Percentiles rank a stretch among this genome's conserved stretches.
Evolutionary conservation across 2,329 filamentous ascomycete species (phyloP).

Genomic region (Fusarium begoniae): DNA sequence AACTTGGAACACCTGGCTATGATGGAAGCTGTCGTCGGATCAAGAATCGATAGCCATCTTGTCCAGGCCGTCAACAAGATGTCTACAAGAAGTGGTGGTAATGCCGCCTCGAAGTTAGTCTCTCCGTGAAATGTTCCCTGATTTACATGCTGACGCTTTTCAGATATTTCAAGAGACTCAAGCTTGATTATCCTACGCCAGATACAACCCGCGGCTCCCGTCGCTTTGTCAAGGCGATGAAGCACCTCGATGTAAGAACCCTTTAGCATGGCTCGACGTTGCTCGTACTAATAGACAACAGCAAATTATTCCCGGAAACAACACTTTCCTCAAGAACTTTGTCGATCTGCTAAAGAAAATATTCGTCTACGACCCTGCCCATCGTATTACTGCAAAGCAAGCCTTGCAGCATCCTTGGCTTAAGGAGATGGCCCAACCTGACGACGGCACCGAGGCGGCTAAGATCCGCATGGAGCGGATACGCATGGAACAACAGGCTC

Average conservation of each 20-base stretch:
- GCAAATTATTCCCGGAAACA: slow-evolving; percentile 72
- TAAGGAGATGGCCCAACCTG: slow-evolving; percentile 68
- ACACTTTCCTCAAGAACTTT: slow-evolving; percentile 68
- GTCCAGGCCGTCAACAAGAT: slow-evolving; percentile 61
- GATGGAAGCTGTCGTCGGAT: slow-evolving; percentile 75
- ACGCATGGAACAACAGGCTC: slow-evolving; percentile 52
- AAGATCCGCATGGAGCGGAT: slow-evolving; percentile 68
- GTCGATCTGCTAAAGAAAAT: slow-evolving; percentile 72
- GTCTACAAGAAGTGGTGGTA: slow-evolving; percentile 64
- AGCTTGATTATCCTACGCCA: slow-evolving; percentile 70
- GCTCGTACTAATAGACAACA: slow-evolving; percentile 42
- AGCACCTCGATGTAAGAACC: slow-evolving; percentile 65
- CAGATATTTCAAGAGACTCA: slow-evolving; percentile 73
- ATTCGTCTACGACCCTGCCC: slow-evolving; percentile 72
- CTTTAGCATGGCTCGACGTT: neutral
- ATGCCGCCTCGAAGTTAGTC: slow-evolving; percentile 71
- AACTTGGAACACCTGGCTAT: slow-evolving; percentile 79
- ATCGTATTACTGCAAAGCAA: slow-evolving; percentile 73
- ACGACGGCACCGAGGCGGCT: slow-evolving; percentile 74
- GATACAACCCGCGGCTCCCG: slow-evolving; percentile 72
- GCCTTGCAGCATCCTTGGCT: slow-evolving; percentile 75
- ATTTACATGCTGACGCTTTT: slow-evolving; percentile 38
- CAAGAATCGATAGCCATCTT: slow-evolving; percentile 66
- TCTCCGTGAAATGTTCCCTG: neutral
- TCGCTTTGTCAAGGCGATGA: slow-evolving; percentile 78